phyloP scores from a whole-genome alignment of 2,329 filamentous ascomycete genomes.

The Paraconiothyrium brasiliense region DNA sequence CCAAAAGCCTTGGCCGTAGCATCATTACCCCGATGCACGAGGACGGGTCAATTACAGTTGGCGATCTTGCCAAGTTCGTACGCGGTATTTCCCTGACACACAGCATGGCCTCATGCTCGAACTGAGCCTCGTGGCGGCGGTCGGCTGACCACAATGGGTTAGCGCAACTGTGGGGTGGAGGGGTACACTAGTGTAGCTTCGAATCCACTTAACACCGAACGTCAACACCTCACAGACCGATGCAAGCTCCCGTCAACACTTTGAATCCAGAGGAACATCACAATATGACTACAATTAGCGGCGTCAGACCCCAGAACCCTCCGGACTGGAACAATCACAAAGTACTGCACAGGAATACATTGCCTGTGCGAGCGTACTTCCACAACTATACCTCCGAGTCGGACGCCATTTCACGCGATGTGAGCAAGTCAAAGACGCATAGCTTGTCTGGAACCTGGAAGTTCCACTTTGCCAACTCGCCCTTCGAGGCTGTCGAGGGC shows the following conservation, averaged over 20 bases:
- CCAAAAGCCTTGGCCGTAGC: slow-evolving; percentile 19
- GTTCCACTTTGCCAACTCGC: slow-evolving; percentile 50
- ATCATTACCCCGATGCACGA: slow-evolving; percentile 29
- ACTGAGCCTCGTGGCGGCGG: slow-evolving; percentile 5
- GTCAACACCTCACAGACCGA: neutral
- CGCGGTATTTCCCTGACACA: slow-evolving; percentile 6
- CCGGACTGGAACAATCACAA: slow-evolving; percentile 71
- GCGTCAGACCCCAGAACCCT: slow-evolving; percentile 25
- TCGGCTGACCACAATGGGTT: slow-evolving; percentile 5
- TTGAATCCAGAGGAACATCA: neutral
- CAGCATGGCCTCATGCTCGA: slow-evolving; percentile 16
- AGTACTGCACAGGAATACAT: slow-evolving; percentile 68
- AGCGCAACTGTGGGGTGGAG: slow-evolving; percentile 6
- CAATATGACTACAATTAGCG: slow-evolving; percentile 14
- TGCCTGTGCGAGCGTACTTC: slow-evolving; percentile 67
- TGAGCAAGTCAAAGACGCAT: slow-evolving; percentile 43
- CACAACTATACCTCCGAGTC: slow-evolving; percentile 61
- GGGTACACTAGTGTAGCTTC: too few species aligned
- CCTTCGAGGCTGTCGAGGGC: slow-evolving; percentile 46
- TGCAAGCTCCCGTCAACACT: neutral
- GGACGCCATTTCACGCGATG: slow-evolving; percentile 58
- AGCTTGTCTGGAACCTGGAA: slow-evolving; percentile 51
- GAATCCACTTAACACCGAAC: slow-evolving; percentile 1
- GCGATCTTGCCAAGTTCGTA: slow-evolving; percentile 8
- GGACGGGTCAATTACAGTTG: slow-evolving; percentile 2